Percentiles rank a stretch among this genome's conserved stretches.
These are phyloP conservation scores for Olyra latifolia DNA, from an alignment of 176 grass and related monocot species.

Conservation along the genomic window DNA sequence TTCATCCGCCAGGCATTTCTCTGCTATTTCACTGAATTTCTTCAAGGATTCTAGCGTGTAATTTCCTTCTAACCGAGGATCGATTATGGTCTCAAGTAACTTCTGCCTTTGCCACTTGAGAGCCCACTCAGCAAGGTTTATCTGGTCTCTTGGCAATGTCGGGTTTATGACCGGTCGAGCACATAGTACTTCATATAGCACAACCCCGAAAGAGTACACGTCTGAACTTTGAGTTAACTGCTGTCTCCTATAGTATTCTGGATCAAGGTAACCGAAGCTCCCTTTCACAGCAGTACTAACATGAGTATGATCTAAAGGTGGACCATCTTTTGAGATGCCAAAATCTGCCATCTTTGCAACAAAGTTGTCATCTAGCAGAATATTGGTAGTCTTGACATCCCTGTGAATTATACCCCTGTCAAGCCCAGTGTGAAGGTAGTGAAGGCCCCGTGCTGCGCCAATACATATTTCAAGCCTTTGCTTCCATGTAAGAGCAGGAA, in stretches of 20 bases:
- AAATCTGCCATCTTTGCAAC: slow-evolving; percentile 95
- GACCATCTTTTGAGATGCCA: slow-evolving; percentile 84
- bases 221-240: slow-evolving; percentile 95
- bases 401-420: slow-evolving; percentile 88
- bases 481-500: slow-evolving; percentile 72
- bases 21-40: slow-evolving; percentile 77
- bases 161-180: slow-evolving; percentile 89
- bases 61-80: slow-evolving; percentile 55
- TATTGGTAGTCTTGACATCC: slow-evolving; percentile 97
- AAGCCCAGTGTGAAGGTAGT: slow-evolving; percentile 93
- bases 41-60: slow-evolving; percentile 68
- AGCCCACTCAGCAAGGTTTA: slow-evolving; percentile 93
- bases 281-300: slow-evolving; percentile 97
- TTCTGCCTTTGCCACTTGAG: slow-evolving; percentile 66
- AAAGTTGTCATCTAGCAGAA: slow-evolving; percentile 71
- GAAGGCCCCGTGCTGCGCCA: slow-evolving; percentile 79
- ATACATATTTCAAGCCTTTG: slow-evolving; percentile 86
- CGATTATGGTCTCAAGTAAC: slow-evolving; percentile 63
- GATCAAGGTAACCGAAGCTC: slow-evolving; percentile 96
- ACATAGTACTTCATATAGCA: slow-evolving; percentile 86
- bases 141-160: slow-evolving; percentile 77
- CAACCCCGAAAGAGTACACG: slow-evolving; percentile 94
- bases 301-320: slow-evolving; percentile 90
- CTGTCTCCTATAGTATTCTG: slow-evolving; percentile 84
- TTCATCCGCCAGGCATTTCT: slow-evolving; percentile 93